phyloP scores from a whole-genome alignment of 2,329 filamentous ascomycete species.

The Amphichorda felina region DNA sequence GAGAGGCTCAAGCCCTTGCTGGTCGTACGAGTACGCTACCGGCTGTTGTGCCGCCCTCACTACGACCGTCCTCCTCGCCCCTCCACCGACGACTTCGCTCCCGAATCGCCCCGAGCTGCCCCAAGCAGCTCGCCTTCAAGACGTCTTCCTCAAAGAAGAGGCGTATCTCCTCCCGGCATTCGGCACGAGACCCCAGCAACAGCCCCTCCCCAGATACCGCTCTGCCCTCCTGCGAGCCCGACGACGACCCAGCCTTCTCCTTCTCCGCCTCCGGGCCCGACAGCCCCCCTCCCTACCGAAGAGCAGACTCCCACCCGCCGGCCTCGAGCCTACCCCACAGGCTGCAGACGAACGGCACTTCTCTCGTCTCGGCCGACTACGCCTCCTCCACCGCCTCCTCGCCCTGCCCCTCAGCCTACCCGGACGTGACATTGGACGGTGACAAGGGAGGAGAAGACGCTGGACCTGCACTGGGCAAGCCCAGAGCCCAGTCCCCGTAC shows the following conservation, averaged over 20 bases:
- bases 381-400: constrained; percentile 45
- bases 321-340: constrained; percentile 39
- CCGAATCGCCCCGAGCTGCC: constrained; percentile 36
- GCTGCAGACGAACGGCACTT: constrained; percentile 30
- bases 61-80: neutral
- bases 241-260: constrained; percentile 37
- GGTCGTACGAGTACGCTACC: too few species aligned
- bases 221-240: constrained; percentile 40
- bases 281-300: constrained; percentile 25
- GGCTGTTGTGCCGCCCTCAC: too few species aligned
- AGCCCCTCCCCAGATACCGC: constrained; percentile 31
- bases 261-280: constrained; percentile 30
- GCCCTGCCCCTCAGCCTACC: constrained; percentile 41
- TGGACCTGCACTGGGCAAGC: constrained; percentile 22
- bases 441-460: constrained; percentile 38
- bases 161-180: constrained; percentile 44
- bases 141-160: constrained; percentile 67
- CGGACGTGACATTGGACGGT: constrained; percentile 43
- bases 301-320: constrained; percentile 26
- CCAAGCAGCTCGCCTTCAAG: constrained; percentile 54
- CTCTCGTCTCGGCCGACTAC: constrained; percentile 34
- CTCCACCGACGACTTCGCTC: constrained; percentile 1
- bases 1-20: too few species aligned
- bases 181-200: constrained; percentile 27
- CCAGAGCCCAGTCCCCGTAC: constrained; percentile 34